Conservation (phyloP, 257 asterid genomes). For the Petrea volubilis region DNA sequence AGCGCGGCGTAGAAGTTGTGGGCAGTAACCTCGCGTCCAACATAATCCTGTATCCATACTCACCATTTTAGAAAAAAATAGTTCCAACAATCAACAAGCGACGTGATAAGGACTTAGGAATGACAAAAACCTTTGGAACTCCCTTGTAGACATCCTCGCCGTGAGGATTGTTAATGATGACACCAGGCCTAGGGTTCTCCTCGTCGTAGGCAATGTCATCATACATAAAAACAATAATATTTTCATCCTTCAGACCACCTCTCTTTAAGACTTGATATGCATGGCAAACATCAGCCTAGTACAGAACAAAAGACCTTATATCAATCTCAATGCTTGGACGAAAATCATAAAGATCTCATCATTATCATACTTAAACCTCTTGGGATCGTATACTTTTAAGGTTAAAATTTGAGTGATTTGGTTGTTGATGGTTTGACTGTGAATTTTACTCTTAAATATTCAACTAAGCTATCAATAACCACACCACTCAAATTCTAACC, state of each 20-base stretch:
- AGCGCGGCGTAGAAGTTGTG: conserved; percentile 72
- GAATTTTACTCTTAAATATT: too few species aligned
- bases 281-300: conserved; percentile 95
- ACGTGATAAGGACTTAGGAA: not conserved
- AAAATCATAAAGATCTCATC: not conserved
- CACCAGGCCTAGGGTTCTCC: conserved; percentile 90
- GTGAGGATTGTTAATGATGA: conserved; percentile 82
- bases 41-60: conserved; percentile 71
- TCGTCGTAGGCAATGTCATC: conserved; percentile 81
- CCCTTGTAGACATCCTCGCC: conserved; percentile 89
- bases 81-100: conserved; percentile 11
- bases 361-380: not conserved
- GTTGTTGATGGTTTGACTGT: too few species aligned
- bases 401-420: too few species aligned
- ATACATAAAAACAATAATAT: conserved; percentile 83
- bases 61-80: conserved; percentile 24
- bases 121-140: conserved; percentile 81
- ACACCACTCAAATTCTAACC: too few species aligned
- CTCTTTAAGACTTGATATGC: conserved; percentile 83
- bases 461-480: too few species aligned
- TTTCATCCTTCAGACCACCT: conserved; percentile 95
- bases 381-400: too few species aligned
- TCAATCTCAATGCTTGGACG: conserved; percentile 22
- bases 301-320: conserved; percentile 21
- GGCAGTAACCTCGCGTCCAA: conserved; percentile 70